Evolutionary conservation across 345 rosid species (phyloP).

Genomic region (Melaleuca quinquenervia): DNA sequence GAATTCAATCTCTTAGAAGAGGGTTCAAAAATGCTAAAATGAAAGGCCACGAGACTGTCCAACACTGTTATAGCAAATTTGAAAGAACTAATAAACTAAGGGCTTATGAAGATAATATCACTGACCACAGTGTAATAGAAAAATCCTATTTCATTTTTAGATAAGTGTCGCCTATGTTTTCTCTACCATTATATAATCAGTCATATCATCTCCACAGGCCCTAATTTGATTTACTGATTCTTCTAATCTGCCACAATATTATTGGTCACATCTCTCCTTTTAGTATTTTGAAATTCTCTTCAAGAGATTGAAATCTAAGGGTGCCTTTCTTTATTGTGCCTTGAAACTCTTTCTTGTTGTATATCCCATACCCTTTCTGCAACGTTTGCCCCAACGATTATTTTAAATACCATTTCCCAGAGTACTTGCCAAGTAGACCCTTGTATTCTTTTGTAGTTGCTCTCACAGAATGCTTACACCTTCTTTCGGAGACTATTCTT

Average conservation of each 20-base stretch:
- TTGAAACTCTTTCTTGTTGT: neutral
- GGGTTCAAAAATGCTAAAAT: neutral
- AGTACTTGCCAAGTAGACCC: neutral
- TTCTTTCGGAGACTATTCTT: neutral
- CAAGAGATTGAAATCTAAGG: neutral
- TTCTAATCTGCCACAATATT: neutral
- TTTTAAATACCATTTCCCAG: neutral
- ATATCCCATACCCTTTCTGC: neutral
- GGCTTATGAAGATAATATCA: accelerated
- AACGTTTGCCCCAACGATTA: neutral
- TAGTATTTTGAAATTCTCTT: neutral
- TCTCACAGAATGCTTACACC: neutral
- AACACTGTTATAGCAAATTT: neutral
- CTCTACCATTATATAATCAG: neutral
- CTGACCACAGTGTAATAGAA: neutral
- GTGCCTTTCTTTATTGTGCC: accelerated
- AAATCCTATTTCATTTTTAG: neutral
- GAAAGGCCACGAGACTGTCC: neutral
- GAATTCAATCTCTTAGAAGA: neutral
- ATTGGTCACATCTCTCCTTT: neutral
- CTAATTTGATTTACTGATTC: neutral
- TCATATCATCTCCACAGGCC: neutral
- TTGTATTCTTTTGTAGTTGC: neutral
- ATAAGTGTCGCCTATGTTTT: neutral
- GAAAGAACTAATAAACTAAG: neutral